phyloP scores from a whole-genome alignment of 2,329 filamentous ascomycete species.

The Venturia carpophila region DNA sequence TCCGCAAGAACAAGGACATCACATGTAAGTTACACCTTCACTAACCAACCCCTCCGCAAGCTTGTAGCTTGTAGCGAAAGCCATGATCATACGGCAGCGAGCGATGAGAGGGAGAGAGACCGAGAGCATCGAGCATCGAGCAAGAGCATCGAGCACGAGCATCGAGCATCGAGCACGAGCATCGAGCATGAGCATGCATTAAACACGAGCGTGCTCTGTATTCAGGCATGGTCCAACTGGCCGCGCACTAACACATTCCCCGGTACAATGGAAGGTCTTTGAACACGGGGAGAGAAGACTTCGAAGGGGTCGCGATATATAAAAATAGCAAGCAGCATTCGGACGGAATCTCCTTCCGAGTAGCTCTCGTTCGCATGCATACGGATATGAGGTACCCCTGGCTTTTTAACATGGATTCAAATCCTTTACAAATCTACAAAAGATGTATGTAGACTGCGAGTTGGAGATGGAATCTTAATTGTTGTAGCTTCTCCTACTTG shows the following conservation, averaged over 20 bases:
- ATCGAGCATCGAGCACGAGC: background rate
- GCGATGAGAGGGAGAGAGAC: slow-evolving; percentile 1
- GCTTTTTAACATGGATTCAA: slow-evolving; percentile 5
- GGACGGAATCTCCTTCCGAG: background rate
- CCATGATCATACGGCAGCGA: background rate
- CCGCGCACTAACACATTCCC: background rate
- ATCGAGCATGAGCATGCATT: background rate
- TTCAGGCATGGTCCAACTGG: background rate
- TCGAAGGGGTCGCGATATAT: background rate
- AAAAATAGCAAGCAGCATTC: background rate
- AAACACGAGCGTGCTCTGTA: background rate
- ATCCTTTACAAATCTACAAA: background rate
- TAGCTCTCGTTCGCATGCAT: background rate
- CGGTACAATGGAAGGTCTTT: background rate
- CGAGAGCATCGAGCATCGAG: background rate
- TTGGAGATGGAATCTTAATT: background rate
- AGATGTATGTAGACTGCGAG: slow-evolving; percentile 1
- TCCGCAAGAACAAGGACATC: background rate
- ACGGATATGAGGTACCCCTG: background rate
- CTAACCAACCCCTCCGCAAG: background rate
- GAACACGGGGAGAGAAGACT: background rate
- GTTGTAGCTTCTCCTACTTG: background rate
- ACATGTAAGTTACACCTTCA: slow-evolving; percentile 5
- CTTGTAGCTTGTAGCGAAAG: background rate
- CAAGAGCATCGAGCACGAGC: background rate